These are phyloP conservation scores for Kwoniella botswanensis DNA, from an alignment of 768 basidiomycete species.

Conservation along the genomic window DNA sequence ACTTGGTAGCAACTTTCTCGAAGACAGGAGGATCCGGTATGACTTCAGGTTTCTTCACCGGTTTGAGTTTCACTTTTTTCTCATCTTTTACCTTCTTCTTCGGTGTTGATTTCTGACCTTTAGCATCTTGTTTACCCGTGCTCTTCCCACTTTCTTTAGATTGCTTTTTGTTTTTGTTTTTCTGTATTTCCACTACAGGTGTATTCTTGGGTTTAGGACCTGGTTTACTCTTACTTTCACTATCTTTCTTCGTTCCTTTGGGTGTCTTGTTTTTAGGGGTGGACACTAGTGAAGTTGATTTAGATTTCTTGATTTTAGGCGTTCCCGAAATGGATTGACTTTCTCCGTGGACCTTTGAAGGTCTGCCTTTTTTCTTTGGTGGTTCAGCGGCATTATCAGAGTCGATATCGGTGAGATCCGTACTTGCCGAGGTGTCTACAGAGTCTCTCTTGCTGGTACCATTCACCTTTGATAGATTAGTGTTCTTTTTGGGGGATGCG, in stretches of 20 bases:
- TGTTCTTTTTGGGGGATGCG: not conserved
- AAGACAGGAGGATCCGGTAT: conserved; percentile 37
- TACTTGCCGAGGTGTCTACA: not conserved
- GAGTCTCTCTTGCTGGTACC: not conserved
- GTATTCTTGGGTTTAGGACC: conserved; percentile 7
- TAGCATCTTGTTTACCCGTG: not conserved
- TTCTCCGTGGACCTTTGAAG: conserved; percentile 6
- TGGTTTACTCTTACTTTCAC: not conserved
- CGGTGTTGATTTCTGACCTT: conserved; percentile 7
- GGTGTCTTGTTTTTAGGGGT: not conserved
- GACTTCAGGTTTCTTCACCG: conserved; percentile 12
- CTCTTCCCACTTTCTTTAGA: conserved; percentile 1
- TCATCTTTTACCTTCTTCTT: conserved; percentile 11
- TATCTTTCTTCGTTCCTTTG: not conserved
- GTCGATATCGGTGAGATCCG: not conserved
- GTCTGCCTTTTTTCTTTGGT: conserved; percentile 1
- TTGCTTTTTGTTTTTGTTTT: conserved; percentile 15
- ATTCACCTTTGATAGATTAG: not conserved
- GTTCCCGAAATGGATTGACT: not conserved
- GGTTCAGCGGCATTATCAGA: not conserved
- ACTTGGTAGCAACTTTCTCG: conserved; percentile 40
- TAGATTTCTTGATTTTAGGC: not conserved
- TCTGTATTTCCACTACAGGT: conserved; percentile 1
- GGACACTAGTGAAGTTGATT: not conserved
- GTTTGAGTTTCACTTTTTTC: conserved; percentile 18